Percentiles rank a stretch among this genome's conserved stretches.
Conservation (phyloP, 202 grass and related monocot species). For the Alloteropsis angusta region DNA sequence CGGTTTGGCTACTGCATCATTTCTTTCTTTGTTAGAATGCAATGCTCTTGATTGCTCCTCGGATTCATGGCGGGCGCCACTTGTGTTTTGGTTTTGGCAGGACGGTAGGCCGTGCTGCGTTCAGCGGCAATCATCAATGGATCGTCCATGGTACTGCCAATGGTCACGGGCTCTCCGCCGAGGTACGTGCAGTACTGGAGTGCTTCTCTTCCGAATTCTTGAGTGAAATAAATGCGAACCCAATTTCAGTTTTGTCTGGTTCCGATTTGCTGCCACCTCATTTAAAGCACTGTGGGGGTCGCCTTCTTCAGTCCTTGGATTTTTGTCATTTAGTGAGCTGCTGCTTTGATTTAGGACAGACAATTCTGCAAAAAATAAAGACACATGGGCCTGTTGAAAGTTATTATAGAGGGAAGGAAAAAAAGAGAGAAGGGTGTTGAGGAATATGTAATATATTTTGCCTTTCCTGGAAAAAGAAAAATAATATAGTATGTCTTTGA, state of each 20-base stretch:
- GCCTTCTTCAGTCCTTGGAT: conserved; percentile 8
- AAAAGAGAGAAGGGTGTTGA: neutral
- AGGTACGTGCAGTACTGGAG: conserved; percentile 37
- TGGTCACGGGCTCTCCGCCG: conserved; percentile 36
- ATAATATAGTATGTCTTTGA: neutral
- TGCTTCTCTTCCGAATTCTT: conserved; percentile 11
- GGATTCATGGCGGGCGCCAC: conserved; percentile 6
- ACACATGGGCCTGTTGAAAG: neutral
- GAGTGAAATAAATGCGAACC: conserved; percentile 29
- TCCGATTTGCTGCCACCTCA: conserved; percentile 37
- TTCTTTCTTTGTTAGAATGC: neutral
- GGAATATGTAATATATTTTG: neutral
- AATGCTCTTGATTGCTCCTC: conserved; percentile 6
- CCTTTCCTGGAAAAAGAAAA: neutral
- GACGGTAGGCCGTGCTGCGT: conserved; percentile 70
- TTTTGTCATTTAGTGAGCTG: conserved; percentile 23
- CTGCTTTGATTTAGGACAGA: conserved; percentile 21
- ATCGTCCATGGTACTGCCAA: conserved; percentile 48
- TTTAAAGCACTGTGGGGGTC: conserved; percentile 28
- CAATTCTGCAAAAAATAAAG: conserved; percentile 21
- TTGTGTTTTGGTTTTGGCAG: conserved; percentile 36
- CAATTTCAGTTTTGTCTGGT: conserved; percentile 37
- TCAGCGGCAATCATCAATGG: conserved; percentile 76
- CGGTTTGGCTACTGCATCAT: neutral
- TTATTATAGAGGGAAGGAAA: neutral